A percentile compares a stretch with the other conserved stretches of the same genome.
Conservation (phyloP, 2,329 filamentous ascomycete species). For the Neoarthrinium moseri region DNA sequence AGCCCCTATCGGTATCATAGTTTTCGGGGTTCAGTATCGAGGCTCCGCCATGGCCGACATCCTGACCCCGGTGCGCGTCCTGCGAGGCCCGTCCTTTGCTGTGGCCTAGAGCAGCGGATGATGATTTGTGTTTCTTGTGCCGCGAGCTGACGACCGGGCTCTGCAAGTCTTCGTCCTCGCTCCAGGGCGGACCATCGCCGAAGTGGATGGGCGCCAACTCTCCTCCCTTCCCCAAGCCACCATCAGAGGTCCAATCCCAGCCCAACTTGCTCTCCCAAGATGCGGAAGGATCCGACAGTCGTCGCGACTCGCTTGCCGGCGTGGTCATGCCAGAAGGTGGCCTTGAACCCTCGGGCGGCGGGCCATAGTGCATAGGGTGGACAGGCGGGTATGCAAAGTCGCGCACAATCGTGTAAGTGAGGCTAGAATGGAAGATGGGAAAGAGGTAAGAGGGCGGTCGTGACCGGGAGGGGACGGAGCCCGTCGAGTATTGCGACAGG, state of each 20-base stretch:
- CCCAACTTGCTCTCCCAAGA: constrained; percentile 70
- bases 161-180: constrained; percentile 91
- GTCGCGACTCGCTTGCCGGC: constrained; percentile 74
- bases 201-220: constrained; percentile 82
- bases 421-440: constrained; percentile 79
- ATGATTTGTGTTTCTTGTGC: constrained; percentile 83
- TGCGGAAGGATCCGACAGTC: constrained; percentile 79
- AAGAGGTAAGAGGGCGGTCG: constrained; percentile 80
- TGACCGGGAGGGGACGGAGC: constrained; percentile 68
- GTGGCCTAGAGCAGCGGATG: constrained; percentile 47
- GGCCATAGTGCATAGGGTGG: constrained; percentile 91
- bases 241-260: constrained; percentile 56
- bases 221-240: constrained; percentile 58
- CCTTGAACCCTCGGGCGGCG: constrained; percentile 70
- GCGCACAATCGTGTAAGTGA: constrained; percentile 85
- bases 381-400: constrained; percentile 88
- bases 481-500: constrained; percentile 78
- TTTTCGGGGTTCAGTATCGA: constrained; percentile 46
- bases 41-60: constrained; percentile 36
- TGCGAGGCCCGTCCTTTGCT: constrained; percentile 47
- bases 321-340: constrained; percentile 81
- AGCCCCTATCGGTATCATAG: constrained; percentile 63
- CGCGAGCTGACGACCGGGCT: constrained; percentile 84
- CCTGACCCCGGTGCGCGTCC: constrained; percentile 31
- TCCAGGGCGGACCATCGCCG: constrained; percentile 87